Conservation (phyloP, 1,139 yeast species). For the Kurtzmaniella quercitrusa region DNA sequence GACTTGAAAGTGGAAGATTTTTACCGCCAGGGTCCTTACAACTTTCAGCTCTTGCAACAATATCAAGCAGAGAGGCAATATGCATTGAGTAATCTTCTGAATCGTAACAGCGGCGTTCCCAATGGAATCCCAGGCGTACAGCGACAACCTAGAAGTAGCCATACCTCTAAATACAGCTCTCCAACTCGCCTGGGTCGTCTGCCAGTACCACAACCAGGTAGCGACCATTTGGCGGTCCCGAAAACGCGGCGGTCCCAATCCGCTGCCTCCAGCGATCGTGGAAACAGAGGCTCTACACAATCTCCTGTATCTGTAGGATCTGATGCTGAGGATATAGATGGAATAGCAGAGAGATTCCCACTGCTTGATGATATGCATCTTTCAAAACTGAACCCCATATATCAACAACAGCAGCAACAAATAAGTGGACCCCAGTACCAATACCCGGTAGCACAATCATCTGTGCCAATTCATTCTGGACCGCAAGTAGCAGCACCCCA, state of each 20-base stretch:
- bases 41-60: conserved; percentile 43
- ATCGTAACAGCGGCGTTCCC: background rate
- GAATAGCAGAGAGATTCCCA: conserved; percentile 42
- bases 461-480: background rate
- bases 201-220: conserved; percentile 6
- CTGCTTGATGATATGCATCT: conserved; percentile 25
- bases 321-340: conserved; percentile 34
- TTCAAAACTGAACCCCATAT: background rate
- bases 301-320: conserved; percentile 7
- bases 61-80: conserved; percentile 39
- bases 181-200: conserved; percentile 6
- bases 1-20: conserved; percentile 31
- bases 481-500: conserved; percentile 1
- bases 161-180: conserved; percentile 6
- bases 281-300: background rate
- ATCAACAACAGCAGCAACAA: background rate
- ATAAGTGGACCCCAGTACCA: background rate
- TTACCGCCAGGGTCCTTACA: conserved; percentile 36
- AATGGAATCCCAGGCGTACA: conserved; percentile 13
- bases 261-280: background rate
- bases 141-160: conserved; percentile 13
- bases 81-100: conserved; percentile 16
- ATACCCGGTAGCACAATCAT: background rate
- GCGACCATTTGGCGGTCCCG: background rate
- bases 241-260: background rate